These are phyloP conservation scores for Quercus mongolica DNA, from an alignment of 306 rosid genomes.

Conservation along the genomic window DNA sequence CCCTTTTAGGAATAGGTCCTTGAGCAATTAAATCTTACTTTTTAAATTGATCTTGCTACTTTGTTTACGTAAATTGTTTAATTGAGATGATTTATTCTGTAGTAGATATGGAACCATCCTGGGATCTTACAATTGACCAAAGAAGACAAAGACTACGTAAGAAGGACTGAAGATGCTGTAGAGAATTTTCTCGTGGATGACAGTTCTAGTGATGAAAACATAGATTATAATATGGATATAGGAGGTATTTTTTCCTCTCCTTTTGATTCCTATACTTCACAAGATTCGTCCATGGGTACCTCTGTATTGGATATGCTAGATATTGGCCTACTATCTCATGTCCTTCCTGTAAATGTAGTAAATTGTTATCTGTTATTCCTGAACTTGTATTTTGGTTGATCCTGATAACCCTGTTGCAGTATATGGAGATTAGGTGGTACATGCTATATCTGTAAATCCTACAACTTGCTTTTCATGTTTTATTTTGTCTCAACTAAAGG, in stretches of 20 bases:
- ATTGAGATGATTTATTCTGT: slow-evolving; percentile 23
- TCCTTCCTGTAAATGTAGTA: not conserved
- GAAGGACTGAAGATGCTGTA: slow-evolving; percentile 71
- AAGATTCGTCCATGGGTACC: not conserved
- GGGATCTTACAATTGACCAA: slow-evolving; percentile 93
- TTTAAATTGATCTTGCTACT: slow-evolving; percentile 16
- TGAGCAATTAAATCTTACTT: slow-evolving; percentile 1
- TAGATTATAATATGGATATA: slow-evolving; percentile 59
- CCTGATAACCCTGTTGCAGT: not conserved
- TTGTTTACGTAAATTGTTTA: slow-evolving; percentile 16
- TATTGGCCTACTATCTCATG: not conserved
- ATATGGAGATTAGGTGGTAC: not conserved
- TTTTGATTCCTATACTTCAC: slow-evolving; percentile 6
- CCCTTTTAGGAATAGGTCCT: not conserved
- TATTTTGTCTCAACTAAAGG: not conserved
- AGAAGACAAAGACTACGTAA: slow-evolving; percentile 62
- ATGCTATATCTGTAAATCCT: not conserved
- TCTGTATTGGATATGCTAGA: not conserved
- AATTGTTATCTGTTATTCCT: not conserved
- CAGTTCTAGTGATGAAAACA: slow-evolving; percentile 90
- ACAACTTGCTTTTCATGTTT: not conserved
- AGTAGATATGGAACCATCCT: slow-evolving; percentile 98
- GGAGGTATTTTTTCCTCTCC: slow-evolving; percentile 52
- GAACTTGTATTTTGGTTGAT: not conserved
- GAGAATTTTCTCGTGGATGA: slow-evolving; percentile 91